Conservation (phyloP, 2,329 filamentous ascomycete genomes). For the Zymoseptoria brevis region DNA sequence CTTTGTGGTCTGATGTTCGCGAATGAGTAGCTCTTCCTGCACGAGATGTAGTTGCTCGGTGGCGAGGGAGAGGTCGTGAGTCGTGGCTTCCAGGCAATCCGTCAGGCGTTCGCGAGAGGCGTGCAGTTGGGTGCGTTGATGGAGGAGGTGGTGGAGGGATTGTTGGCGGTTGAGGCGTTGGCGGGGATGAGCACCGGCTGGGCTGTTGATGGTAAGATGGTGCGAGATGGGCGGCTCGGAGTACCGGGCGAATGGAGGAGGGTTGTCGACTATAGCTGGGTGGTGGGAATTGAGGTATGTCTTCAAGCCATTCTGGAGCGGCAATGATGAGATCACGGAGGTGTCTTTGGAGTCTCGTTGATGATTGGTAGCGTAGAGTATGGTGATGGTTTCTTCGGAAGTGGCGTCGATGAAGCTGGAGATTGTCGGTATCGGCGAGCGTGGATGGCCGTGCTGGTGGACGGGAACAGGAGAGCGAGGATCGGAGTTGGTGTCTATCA, state of each 20-base stretch:
- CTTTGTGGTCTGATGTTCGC: not conserved
- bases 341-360: not conserved
- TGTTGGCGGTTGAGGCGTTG: not conserved
- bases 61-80: not conserved
- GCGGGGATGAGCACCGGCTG: not conserved
- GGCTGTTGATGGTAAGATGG: not conserved
- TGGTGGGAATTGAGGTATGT: slow-evolving; percentile 2
- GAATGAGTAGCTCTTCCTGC: not conserved
- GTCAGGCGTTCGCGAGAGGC: not conserved
- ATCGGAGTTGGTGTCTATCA: not conserved
- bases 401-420: not conserved
- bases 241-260: slow-evolving; percentile 2
- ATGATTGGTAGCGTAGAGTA: not conserved
- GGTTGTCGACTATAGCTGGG: slow-evolving; percentile 1
- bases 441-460: not conserved
- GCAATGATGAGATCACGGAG: not conserved
- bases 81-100: not conserved
- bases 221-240: not conserved
- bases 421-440: not conserved
- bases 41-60: not conserved
- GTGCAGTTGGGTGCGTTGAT: not conserved
- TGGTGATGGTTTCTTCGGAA: not conserved
- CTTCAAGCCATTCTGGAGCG: not conserved
- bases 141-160: not conserved
- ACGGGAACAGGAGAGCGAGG: not conserved